Conservation (phyloP, 169 alveolate genomes). For the Cryptosporidium canis region DNA sequence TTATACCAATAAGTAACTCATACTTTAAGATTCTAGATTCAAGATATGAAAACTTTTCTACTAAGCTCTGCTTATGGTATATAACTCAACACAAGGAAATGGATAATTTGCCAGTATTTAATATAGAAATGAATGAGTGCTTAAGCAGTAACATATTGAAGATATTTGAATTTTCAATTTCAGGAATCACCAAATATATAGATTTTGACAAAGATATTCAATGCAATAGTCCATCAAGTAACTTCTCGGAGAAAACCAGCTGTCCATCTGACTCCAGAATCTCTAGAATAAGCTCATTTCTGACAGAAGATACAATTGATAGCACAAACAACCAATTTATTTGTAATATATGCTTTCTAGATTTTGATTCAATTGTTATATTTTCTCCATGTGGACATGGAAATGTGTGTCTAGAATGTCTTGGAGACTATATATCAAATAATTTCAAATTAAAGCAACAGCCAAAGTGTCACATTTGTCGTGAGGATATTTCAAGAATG, state of each 20-base stretch:
- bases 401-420: constrained; percentile 36
- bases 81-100: constrained; percentile 3
- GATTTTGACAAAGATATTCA: background rate
- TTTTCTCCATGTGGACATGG: constrained; percentile 73
- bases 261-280: background rate
- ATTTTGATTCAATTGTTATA: constrained; percentile 27
- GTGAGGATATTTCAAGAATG: constrained; percentile 46
- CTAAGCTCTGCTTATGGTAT: constrained; percentile 24
- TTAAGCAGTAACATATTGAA: background rate
- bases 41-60: constrained; percentile 4
- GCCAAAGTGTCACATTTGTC: constrained; percentile 60
- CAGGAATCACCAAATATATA: background rate
- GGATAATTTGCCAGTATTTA: background rate
- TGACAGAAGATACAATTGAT: background rate
- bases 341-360: constrained; percentile 54
- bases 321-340: background rate
- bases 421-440: constrained; percentile 57
- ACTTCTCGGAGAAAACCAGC: background rate
- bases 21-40: constrained; percentile 45
- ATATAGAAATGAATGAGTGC: background rate
- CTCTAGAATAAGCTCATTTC: constrained; percentile 17
- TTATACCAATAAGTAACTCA: constrained; percentile 56
- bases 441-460: constrained; percentile 18
- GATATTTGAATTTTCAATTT: constrained; percentile 10
- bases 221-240: background rate